These are phyloP conservation scores for Auxenochlorella pyrenoidosa DNA, from an alignment of 139 green algal genomes.

Conservation along the genomic window DNA sequence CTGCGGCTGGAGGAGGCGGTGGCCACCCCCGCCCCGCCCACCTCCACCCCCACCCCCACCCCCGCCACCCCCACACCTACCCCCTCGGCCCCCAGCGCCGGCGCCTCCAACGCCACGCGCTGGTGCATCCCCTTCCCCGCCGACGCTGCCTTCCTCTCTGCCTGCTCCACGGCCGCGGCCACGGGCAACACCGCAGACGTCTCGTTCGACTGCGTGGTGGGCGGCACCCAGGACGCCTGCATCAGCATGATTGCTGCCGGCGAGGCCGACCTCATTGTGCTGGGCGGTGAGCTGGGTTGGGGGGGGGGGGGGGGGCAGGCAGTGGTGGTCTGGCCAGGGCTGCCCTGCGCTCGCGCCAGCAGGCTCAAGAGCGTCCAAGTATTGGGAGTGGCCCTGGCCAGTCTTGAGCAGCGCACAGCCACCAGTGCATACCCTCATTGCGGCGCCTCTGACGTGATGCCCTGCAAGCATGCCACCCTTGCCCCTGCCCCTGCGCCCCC, in stretches of 20 bases:
- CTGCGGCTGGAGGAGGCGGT: not conserved
- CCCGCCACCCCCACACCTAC: not conserved
- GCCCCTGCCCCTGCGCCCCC: too few relatives aligned
- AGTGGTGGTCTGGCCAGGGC: too few relatives aligned
- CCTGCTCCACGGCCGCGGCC: constrained; percentile 10
- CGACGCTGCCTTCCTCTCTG: constrained; percentile 6
- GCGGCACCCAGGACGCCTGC: not conserved
- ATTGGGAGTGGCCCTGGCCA: too few relatives aligned
- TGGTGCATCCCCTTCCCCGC: constrained; percentile 19
- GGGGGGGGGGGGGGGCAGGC: too few relatives aligned
- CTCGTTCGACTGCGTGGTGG: constrained; percentile 15
- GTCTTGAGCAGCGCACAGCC: too few relatives aligned
- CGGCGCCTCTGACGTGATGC: too few relatives aligned
- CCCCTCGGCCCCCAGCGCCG: not conserved
- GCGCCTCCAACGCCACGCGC: not conserved
- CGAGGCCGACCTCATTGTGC: constrained; percentile 13
- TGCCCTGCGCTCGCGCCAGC: too few relatives aligned
- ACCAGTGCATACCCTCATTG: too few relatives aligned
- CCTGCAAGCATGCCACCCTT: too few relatives aligned
- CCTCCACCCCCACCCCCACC: not conserved
- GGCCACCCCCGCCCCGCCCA: not conserved
- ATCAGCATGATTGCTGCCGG: not conserved
- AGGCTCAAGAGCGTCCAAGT: too few relatives aligned
- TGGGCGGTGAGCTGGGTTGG: constrained; percentile 2
- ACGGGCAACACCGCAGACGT: not conserved